Percentiles rank a stretch among this genome's conserved stretches.
phyloP scores from a whole-genome alignment of 1,284 basidiomycete genomes.

The Tranzscheliella williamsii region DNA sequence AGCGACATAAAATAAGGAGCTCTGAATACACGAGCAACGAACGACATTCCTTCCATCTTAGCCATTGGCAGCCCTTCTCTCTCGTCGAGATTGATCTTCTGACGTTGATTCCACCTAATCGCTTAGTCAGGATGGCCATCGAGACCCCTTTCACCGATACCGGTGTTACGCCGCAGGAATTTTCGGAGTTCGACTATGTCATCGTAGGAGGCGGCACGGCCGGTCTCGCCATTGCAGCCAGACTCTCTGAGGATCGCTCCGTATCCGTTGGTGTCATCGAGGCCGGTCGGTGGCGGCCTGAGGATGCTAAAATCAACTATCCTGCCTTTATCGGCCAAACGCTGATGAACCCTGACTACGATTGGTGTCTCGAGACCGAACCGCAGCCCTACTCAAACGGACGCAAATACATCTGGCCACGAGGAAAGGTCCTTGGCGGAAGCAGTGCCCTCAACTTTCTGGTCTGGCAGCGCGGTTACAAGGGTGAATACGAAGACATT shows the following conservation, averaged over 20 bases:
- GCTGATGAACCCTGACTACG: conserved; percentile 46
- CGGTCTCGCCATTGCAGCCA: conserved; percentile 42
- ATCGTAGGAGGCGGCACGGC: conserved; percentile 45
- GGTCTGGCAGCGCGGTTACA: conserved; percentile 46
- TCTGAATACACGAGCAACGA: no score
- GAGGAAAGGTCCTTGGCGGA: conserved; percentile 37
- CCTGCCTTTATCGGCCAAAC: conserved; percentile 41
- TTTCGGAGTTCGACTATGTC: conserved; percentile 48
- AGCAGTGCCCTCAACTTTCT: conserved; percentile 63
- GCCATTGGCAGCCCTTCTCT: no score
- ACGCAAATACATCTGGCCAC: conserved; percentile 41
- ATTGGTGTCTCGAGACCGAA: conserved; percentile 37
- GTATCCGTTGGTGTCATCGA: conserved; percentile 48
- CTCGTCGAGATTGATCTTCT: background rate
- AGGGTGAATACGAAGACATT: conserved; percentile 45
- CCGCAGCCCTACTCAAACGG: conserved; percentile 35
- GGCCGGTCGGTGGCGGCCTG: conserved; percentile 42
- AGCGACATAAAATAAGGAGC: no score
- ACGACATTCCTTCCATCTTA: no score
- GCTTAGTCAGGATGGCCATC: conserved; percentile 11
- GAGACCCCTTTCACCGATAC: conserved; percentile 22
- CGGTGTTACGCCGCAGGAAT: conserved; percentile 30
- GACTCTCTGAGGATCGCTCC: conserved; percentile 38
- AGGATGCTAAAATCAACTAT: conserved; percentile 44
- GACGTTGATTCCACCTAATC: no score